Evolutionary conservation across 805 yeast genomes (phyloP), one percentile per base, ranked within the genome.

Genomic region (Lipomyces orientalis): DNA sequence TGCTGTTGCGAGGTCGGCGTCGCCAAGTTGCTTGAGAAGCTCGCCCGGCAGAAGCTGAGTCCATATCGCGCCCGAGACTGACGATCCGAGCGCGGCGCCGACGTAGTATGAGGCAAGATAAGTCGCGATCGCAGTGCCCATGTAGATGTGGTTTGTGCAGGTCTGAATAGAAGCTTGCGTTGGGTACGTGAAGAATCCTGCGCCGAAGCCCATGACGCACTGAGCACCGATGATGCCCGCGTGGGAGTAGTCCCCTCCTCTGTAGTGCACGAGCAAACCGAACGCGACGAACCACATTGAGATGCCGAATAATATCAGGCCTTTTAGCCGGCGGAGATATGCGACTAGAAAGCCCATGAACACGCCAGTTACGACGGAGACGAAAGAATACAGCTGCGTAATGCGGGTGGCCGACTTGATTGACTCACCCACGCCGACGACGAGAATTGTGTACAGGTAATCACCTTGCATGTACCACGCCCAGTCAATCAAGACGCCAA

Each of bases 31-130:
- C 58, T 79, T 76, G 39, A 73, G 64, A 60, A 87, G 76, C 72
- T 82, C 75, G 29, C 75, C 73, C 74, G 86, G 89, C 73, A 89
- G 79, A 19, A 81, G 75, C 70, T 87, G 86, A 14, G 90, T 85
- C 91, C 91, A 89, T 55, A 89, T 82, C 37, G 91, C 91, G 71
- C 91, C 92, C 25, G 90, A 83, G 31, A 89, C 83, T 31, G 89
- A 78, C 39, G 83, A 77, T 29, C 93, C 93, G 60, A 88, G 72
- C 4, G 90, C 90, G 12, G 86, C 76, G 7, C 93, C 93, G 65
- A 89, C 81, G 71, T 85, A 83, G 76, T 87, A 88, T 29, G 84
- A 76, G 1, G 91, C 81, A 71, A 86, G 80, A 77, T 85, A 86
- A 54, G 87, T 76, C 1, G 91, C 83, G 56, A 87, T 83, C 43